Evolutionary conservation across 148 eudicot species (phyloP), one percentile per base, ranked within the genome.

Genomic region (Pouteria glomerata): DNA sequence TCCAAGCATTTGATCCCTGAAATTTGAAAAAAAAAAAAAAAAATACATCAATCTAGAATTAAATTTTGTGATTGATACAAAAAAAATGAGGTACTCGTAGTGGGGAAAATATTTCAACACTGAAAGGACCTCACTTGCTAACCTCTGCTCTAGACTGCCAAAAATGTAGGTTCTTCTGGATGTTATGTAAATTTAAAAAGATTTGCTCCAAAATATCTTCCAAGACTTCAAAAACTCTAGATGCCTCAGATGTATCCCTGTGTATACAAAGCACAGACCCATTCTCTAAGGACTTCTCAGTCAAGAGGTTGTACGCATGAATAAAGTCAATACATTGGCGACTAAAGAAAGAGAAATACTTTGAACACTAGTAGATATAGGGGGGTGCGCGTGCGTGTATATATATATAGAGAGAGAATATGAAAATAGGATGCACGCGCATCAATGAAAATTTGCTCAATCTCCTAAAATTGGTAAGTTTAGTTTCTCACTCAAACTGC

Each of bases 131-230:
- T 55, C 70, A 53, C 47, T 69, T 53, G 67, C 86, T 61, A 73
- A 95, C 99, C 99, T 95, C 94, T 41, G 97, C 91, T 84, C 77
- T 91, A 41, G 82, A 79, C 69, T 89, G 89, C 99, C 99, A 95
- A 80, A 89, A 95, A 53, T 72, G 83, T 53, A 92, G 77, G 73
- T 95, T 95, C 74, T 87, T 92, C 79, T 90, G 96, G 76, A 95
- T 82, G 74, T 58, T 73, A 69, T 88, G 99, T 88, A 95, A 69
- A 78, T 90, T 82, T 14, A 77, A 77, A 75, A 90, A 85, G 21
- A 87, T 23, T 21, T 81, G 82, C 82, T 90, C 97, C 80, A 90
- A 77, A 50, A 92, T 75, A 82, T 88, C 94, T 82, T 88, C 96
- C 85, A 96, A 78, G 63, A 85, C 94, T 69, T 87, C 86, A 69